Evolutionary conservation across 1,284 basidiomycete species (phyloP).

Genomic region (Puccinia hordei): DNA sequence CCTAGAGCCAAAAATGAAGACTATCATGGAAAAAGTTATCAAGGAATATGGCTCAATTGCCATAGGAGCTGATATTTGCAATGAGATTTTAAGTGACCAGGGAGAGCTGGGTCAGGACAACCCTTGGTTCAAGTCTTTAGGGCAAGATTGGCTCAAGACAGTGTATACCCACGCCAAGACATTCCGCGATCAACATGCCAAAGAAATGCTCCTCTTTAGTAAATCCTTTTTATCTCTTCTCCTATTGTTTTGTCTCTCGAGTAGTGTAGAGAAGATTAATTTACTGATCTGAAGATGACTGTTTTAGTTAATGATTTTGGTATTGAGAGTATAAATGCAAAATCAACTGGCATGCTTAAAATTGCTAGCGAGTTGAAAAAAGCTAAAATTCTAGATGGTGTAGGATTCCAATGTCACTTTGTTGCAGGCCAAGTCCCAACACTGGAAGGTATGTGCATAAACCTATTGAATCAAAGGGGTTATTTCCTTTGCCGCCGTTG

Average conservation of each 20-base stretch:
- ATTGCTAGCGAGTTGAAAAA: slow-evolving; percentile 4
- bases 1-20: background rate
- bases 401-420: slow-evolving; percentile 33
- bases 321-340: slow-evolving; percentile 11
- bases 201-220: slow-evolving; percentile 3
- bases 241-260: background rate
- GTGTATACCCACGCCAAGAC: background rate
- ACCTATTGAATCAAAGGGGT: background rate
- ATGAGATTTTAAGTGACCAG: slow-evolving; percentile 6
- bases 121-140: background rate
- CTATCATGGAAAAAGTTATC: slow-evolving; percentile 3
- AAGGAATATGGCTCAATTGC: background rate
- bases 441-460: background rate
- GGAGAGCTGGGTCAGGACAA: background rate
- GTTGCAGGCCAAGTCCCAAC: slow-evolving; percentile 12
- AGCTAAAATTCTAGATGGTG: slow-evolving; percentile 9
- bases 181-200: background rate
- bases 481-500: too few relatives aligned
- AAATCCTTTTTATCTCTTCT: background rate
- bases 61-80: slow-evolving; percentile 5
- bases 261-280: background rate
- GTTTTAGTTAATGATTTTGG: slow-evolving; percentile 24
- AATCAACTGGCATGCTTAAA: slow-evolving; percentile 3
- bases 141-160: background rate
- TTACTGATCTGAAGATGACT: background rate